These are phyloP conservation scores for Luzula sylvatica DNA, from an alignment of 176 grass and related monocot genomes.

Conservation along the genomic window DNA sequence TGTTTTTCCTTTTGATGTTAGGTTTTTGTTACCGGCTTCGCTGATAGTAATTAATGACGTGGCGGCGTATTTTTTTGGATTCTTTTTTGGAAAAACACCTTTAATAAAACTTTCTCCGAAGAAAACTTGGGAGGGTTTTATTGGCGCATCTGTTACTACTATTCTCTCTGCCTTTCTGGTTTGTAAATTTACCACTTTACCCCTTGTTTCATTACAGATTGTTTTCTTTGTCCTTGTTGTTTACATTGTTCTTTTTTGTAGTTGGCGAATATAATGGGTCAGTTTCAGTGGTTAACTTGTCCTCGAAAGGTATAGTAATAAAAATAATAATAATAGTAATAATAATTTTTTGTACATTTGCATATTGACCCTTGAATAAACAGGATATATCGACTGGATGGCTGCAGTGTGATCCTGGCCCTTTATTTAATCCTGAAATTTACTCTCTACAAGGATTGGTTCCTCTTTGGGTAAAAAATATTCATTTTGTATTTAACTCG, in stretches of 20 bases:
- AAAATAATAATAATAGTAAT: background rate
- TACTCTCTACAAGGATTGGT: constrained; percentile 43
- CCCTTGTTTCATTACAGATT: too few relatives aligned
- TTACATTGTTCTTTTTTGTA: constrained; percentile 23
- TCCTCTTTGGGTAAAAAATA: constrained; percentile 48
- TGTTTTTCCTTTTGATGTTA: constrained; percentile 25
- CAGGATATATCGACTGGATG: constrained; percentile 78
- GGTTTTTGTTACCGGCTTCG: constrained; percentile 80
- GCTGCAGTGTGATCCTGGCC: constrained; percentile 74
- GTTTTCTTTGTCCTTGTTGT: constrained; percentile 5
- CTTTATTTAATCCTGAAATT: constrained; percentile 64
- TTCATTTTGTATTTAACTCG: constrained; percentile 6
- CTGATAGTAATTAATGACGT: constrained; percentile 83
- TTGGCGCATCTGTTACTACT: constrained; percentile 79
- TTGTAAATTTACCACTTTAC: constrained; percentile 22
- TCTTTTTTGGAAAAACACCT: constrained; percentile 90
- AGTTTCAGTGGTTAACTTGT: constrained; percentile 72
- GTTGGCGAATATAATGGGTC: constrained; percentile 79
- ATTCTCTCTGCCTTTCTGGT: constrained; percentile 84
- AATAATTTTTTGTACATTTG: background rate
- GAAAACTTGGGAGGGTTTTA: constrained; percentile 90
- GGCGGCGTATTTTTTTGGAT: constrained; percentile 90
- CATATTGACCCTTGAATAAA: background rate
- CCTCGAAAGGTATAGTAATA: constrained; percentile 53
- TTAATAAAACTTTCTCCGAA: constrained; percentile 93